phyloP scores from a whole-genome alignment of 106 monocot genomes.

The Allium fistulosum region DNA sequence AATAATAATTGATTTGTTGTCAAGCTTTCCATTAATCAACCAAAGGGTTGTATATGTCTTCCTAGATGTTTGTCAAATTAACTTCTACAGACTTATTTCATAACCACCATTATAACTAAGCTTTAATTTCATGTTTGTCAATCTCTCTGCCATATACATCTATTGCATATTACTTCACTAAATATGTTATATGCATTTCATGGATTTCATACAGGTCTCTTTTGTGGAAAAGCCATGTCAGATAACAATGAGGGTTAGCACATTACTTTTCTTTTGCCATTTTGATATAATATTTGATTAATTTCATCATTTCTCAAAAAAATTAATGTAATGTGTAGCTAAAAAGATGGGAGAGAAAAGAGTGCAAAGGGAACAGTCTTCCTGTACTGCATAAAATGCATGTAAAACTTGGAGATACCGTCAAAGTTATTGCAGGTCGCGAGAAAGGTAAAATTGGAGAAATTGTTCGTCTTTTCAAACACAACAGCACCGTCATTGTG shows the following conservation, averaged over 20 bases:
- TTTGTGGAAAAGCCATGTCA: constrained; percentile 30
- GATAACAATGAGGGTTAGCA: constrained; percentile 64
- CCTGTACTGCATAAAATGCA: constrained; percentile 95
- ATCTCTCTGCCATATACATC: neutral
- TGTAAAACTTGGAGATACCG: constrained; percentile 92
- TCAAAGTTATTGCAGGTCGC: constrained; percentile 72
- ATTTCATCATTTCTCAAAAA: constrained; percentile 7
- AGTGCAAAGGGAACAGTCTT: constrained; percentile 93
- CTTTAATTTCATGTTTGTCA: neutral
- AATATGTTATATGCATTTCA: neutral
- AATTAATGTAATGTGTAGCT: constrained; percentile 22
- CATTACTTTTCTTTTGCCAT: neutral
- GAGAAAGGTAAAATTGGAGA: constrained; percentile 94
- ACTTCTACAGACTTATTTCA: neutral
- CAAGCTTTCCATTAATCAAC: neutral
- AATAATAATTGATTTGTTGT: too few relatives aligned
- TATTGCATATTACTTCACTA: neutral
- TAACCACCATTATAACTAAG: neutral
- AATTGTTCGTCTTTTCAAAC: constrained; percentile 46
- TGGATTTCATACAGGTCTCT: constrained; percentile 7
- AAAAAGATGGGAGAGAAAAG: constrained; percentile 86
- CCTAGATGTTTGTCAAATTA: neutral
- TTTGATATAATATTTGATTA: neutral
- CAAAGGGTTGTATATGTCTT: neutral
- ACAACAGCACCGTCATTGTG: constrained; percentile 84